Evolutionary conservation across 805 yeast species (phyloP), one percentile per base, ranked within the genome.

Genomic region (Sugiyamaella chiloensis): DNA sequence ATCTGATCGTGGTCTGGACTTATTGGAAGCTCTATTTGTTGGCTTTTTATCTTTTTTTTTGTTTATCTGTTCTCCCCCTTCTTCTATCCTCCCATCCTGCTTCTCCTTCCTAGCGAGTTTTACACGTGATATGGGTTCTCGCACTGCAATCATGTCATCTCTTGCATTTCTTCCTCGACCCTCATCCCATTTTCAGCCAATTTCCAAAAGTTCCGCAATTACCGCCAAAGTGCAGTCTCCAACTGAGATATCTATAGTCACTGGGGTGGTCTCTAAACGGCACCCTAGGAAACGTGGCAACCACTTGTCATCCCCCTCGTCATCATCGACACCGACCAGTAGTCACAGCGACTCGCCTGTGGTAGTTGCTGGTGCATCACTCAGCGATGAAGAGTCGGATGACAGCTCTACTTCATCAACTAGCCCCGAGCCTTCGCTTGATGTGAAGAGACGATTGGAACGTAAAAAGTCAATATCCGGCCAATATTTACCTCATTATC

Each of bases 401-500:
- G 29, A 26, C 11, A 11, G 11, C 11, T 26, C 29, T 26, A 26
- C 29, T 26, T 7, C 7, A 11, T 26, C 29, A 8, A 11, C 7
- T 26, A 26, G 29, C 29, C 7, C 29, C 7, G 29, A 8, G 29
- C 11, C 29, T 26, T 11, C 29, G 11, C 9, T 19, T 21, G 19
- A 9, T 34, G 21, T 11, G 37, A 34, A 19, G 21, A 16, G 11
- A 19, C 37, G n/a, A 19, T 12, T 34, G 20, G 20, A 12, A 16
- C 37, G 46, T 17, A 29, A 29, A 24, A 42, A 42, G 8, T 42
- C 46, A 3, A 9, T 16, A n/a, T 36, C 47, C 14, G 20, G 23
- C 11, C 19, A 26, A 14, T 31, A 40, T 20, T 31, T 46, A n/a
- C 44, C 53, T 7, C 56, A 52, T 34, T 52, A 47, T 24, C 19